Evolutionary conservation across 2,329 filamentous ascomycete species (phyloP).

Genomic region (Chrysoporthe cubensis): DNA sequence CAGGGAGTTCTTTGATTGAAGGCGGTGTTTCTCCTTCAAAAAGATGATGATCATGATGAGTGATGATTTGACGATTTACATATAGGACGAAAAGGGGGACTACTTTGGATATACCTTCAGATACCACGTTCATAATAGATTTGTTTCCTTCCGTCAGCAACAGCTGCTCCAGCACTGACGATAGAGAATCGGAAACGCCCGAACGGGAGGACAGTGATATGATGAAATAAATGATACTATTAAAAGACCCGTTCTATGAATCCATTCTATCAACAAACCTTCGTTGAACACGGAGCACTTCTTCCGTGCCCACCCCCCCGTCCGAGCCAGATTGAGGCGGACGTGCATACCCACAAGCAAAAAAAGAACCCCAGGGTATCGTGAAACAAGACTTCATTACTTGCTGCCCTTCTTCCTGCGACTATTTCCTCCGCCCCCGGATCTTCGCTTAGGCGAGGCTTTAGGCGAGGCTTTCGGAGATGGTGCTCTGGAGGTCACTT

Average conservation of each 20-base stretch:
- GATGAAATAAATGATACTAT: conserved; percentile 12
- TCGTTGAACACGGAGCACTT: neutral
- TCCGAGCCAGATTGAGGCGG: neutral
- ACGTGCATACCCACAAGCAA: conserved; percentile 1
- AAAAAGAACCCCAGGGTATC: conserved; percentile 14
- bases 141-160: conserved; percentile 1
- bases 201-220: no score
- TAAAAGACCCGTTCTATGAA: conserved; percentile 15
- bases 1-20: conserved; percentile 41
- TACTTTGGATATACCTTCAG: conserved; percentile 16
- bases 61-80: conserved; percentile 9
- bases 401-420: conserved; percentile 33
- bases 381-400: conserved; percentile 15
- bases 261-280: conserved; percentile 14
- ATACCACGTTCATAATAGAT: conserved; percentile 23
- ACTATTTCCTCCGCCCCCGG: conserved; percentile 35
- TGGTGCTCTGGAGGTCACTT: conserved; percentile 39
- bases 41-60: conserved; percentile 13
- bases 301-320: neutral
- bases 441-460: conserved; percentile 44
- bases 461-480: conserved; percentile 33
- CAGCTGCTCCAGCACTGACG: neutral
- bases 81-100: neutral
- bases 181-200: neutral
- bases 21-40: neutral